Conservation (phyloP, 2,329 filamentous ascomycete genomes). For the Coniella vitis region DNA sequence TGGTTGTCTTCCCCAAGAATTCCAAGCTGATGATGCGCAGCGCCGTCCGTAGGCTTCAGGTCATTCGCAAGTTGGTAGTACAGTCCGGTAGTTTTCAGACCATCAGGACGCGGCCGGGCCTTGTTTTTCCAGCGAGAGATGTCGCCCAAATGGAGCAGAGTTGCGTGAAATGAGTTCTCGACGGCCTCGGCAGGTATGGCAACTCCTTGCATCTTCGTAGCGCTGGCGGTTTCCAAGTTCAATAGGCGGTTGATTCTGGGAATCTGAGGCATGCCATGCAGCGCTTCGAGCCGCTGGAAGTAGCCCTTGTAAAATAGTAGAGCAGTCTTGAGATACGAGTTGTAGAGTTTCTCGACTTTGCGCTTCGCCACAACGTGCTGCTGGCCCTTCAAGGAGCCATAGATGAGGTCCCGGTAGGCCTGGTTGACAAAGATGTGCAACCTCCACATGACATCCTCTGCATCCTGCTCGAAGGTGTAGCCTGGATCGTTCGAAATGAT, state of each 20-base stretch:
- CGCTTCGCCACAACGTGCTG: constrained; percentile 57
- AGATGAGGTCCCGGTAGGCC: constrained; percentile 66
- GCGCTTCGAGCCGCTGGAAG: constrained; percentile 66
- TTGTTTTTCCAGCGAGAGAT: constrained; percentile 80
- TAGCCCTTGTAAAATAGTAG: constrained; percentile 85
- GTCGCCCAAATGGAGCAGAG: constrained; percentile 82
- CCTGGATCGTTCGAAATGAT: constrained; percentile 67
- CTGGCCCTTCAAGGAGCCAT: constrained; percentile 40
- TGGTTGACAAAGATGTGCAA: constrained; percentile 71
- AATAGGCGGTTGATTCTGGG: constrained; percentile 36
- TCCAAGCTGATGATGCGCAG: constrained; percentile 83
- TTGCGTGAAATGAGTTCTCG: constrained; percentile 67
- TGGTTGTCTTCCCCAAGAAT: constrained; percentile 78
- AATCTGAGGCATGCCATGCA: constrained; percentile 45
- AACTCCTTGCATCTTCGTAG: constrained; percentile 37
- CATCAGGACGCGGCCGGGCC: constrained; percentile 63
- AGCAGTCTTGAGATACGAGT: constrained; percentile 78
- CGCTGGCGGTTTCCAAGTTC: constrained; percentile 34
- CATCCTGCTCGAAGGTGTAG: constrained; percentile 53
- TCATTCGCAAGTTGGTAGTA: constrained; percentile 80
- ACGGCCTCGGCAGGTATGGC: constrained; percentile 55
- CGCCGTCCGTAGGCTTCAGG: constrained; percentile 70
- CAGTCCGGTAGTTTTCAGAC: constrained; percentile 71
- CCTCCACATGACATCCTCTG: constrained; percentile 71
- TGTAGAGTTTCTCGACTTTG: constrained; percentile 75